Evolutionary conservation across 306 rosid species (phyloP).

Genomic region (Glycine soja): DNA sequence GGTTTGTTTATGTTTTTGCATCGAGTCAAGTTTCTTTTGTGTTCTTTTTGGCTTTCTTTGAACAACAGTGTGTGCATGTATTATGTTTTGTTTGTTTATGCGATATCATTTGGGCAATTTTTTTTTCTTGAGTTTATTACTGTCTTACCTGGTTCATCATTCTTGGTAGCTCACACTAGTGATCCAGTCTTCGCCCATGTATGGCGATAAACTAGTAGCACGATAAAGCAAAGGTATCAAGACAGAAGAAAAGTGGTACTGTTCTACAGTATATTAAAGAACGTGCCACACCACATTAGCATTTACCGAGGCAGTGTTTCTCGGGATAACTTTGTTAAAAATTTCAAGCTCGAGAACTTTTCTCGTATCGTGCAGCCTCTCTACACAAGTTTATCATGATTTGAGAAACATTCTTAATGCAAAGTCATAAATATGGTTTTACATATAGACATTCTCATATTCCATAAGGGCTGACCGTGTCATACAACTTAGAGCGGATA

Average conservation of each 20-base stretch:
- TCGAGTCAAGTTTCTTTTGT: neutral
- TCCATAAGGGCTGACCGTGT: neutral
- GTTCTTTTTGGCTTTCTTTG: conserved; percentile 11
- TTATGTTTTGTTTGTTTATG: neutral
- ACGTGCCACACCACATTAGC: conserved; percentile 11
- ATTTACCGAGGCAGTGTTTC: conserved; percentile 12
- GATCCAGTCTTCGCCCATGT: conserved; percentile 11
- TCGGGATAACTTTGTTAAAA: too few species aligned
- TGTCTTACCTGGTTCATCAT: neutral
- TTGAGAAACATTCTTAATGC: neutral
- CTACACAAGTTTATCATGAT: neutral
- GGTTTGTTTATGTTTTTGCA: conserved; percentile 4
- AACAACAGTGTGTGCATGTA: conserved; percentile 18
- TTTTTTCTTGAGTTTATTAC: neutral
- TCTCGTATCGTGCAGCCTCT: too few species aligned
- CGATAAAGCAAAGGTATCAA: conserved; percentile 23
- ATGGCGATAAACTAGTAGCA: neutral
- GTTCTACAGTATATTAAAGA: neutral
- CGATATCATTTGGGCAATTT: neutral
- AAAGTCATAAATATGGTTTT: neutral
- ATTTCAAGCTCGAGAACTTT: too few species aligned
- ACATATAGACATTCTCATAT: neutral
- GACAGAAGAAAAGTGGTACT: conserved; percentile 15
- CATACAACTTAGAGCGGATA: neutral
- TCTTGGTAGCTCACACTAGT: neutral